These are phyloP conservation scores for Tuber melanosporum DNA, from an alignment of 495 filamentous ascomycete species.

Conservation along the genomic window DNA sequence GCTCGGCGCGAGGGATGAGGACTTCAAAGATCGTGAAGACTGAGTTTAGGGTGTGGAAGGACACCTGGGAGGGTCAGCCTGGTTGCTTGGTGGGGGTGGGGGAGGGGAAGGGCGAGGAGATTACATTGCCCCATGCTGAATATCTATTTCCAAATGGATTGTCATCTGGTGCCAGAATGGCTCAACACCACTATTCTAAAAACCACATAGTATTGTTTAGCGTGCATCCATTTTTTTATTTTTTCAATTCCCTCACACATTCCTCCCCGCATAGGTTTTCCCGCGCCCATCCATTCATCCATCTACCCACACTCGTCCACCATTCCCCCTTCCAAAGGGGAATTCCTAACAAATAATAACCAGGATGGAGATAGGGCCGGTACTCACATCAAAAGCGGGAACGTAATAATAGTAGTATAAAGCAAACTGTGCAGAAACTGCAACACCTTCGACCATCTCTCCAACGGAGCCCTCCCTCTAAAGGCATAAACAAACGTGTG, in stretches of 20 bases:
- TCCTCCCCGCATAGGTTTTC: background rate
- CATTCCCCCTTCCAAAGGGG: background rate
- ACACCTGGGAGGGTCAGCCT: conserved; percentile 48
- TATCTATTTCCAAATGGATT: conserved; percentile 51
- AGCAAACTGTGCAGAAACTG: conserved; percentile 60
- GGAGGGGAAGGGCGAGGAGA: conserved; percentile 12
- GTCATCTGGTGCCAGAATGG: conserved; percentile 48
- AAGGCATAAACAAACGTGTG: conserved; percentile 63
- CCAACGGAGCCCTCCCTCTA: conserved; percentile 51
- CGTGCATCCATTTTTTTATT: background rate
- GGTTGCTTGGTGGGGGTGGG: conserved; percentile 5
- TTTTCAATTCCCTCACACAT: background rate
- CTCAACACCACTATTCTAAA: conserved; percentile 56
- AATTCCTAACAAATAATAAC: conserved; percentile 36
- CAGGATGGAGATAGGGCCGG: conserved; percentile 30
- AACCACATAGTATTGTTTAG: background rate
- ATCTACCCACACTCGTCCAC: background rate
- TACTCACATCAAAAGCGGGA: conserved; percentile 57
- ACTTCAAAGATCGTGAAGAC: conserved; percentile 67
- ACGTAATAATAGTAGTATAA: conserved; percentile 61
- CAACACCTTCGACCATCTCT: conserved; percentile 55
- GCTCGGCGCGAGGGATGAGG: conserved; percentile 55
- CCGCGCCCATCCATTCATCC: background rate
- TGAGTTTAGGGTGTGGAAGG: conserved; percentile 67
- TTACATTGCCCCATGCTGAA: conserved; percentile 60